Base-by-base conservation (phyloP, 176 grass and related monocot species). In the Otatea glauca region DNA sequence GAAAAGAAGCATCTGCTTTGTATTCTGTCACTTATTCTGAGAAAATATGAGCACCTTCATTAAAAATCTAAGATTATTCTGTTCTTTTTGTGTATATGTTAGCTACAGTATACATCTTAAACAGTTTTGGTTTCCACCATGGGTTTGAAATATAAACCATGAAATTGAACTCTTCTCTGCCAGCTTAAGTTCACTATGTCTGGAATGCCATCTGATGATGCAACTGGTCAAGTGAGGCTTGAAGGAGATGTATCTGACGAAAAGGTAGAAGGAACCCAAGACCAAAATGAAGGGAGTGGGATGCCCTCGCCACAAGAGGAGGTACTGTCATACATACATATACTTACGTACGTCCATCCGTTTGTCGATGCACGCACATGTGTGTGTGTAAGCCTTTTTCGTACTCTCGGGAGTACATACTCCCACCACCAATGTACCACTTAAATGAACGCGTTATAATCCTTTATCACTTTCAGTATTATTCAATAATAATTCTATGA, bases 231-330 rank as follows among this genome's bases (percentile, higher is more conserved):
- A 77, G 71, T 67, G 70, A 86, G 74, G 50, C 20, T 41, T 59
- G 82, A 90, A 83, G 85, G 70, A 62, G 65, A 84, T 80, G 39
- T 45, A 84, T 65, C 86, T 59, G 56, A 81, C 11, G 58, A 81
- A 45, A 88, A 85, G 24, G 58, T 77, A 73, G 86, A 90, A 86
- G 75, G 83, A 74, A 86, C 86, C 87, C 54, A 87, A 74, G 88
- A 85, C 54, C 81, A 77, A 77, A 88, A 60, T 65, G 92, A 86
- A 65, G 81, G 44, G 16, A 37, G 70, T 76, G 82, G 68, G 42
- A 87, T 94, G 86, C 83, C 90, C 18, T 91, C 88, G n/a, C 74
- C 88, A 76, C 66, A 92, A 78, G 81, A 94, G 42, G 94, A 94
- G 68, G 89, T 90, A 72, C 48, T 10, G 42, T 8, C 6, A 6